Base-by-base conservation (phyloP, 2,329 filamentous ascomycete genomes). In the Mycosphaerella sp. region DNA sequence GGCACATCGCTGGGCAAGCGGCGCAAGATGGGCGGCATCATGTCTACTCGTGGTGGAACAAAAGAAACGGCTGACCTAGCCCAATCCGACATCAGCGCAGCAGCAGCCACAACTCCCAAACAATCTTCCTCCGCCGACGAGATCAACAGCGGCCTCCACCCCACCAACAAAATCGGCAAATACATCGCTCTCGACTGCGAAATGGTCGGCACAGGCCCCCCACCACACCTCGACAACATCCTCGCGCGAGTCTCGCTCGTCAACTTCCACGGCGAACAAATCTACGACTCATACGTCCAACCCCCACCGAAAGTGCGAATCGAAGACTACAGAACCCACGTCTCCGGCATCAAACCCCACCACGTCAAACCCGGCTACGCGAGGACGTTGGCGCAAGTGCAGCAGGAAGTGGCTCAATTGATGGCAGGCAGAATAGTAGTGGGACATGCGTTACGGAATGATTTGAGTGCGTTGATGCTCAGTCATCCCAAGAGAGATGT, bases 131-230 rank as follows among this genome's bases (percentile, higher is more conserved):
- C 41, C 3, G 76, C 77, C 9, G 59, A 71, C 58, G 62, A 76
- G 43, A 60, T 70, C 42, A 75, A 76, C 56, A 67, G 68, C 56
- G 72, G 74, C 49, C 62, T 72, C 1, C 60, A 66, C 56, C 68
- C 73, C 18, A 80, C 77, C 5, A 71, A 85, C 32, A 80, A 89
- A 47, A 73, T 90, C 16, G 93, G 91, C 45, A 95, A 93, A 76
- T 98, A 95, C 68, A 73, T 98, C 37, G 86, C 87, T 16, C 81
- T 98, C 41, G 93, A 98, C 73, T 98, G 93, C 70, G 93, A 98
- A 72, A 98, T 98, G 93, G 93, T 98, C 21, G 93, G 91, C 42
- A 81, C 94, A 10, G 87, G 86, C 0, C 70, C 80, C 5, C 73
- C 80, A 2, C 81, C 81, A 37, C 81, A 81, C 44, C 76, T 84